These are phyloP conservation scores for Aspergillus coremiiformis DNA, from an alignment of 495 filamentous ascomycete genomes.

Conservation along the genomic window DNA sequence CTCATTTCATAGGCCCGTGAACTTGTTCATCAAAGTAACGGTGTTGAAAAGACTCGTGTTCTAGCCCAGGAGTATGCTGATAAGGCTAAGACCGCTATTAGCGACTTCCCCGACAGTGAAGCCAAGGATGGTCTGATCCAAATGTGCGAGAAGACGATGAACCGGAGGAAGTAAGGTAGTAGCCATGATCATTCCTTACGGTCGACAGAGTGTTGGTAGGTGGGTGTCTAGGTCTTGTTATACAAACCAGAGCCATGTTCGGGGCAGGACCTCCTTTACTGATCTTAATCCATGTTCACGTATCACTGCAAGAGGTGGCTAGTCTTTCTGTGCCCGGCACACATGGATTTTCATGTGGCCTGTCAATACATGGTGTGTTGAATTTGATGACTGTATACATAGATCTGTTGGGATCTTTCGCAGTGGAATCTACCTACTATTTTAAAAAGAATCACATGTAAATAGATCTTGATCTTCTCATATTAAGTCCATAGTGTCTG, in stretches of 20 bases:
- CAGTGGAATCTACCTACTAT: not conserved
- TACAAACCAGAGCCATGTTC: not conserved
- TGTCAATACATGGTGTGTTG: no score
- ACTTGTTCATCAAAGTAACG: slow-evolving; percentile 72
- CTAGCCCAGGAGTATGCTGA: slow-evolving; percentile 86
- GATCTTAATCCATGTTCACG: not conserved
- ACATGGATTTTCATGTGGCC: no score
- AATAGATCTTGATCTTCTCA: not conserved
- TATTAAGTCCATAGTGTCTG: no score
- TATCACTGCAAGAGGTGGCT: not conserved
- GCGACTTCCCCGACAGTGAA: slow-evolving; percentile 78
- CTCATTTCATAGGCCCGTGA: slow-evolving; percentile 60
- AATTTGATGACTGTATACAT: not conserved
- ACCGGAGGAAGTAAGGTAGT: slow-evolving; percentile 77
- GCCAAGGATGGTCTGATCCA: slow-evolving; percentile 85
- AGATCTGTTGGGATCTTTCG: not conserved
- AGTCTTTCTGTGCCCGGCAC: no score
- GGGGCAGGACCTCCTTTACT: not conserved
- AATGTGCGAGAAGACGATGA: slow-evolving; percentile 88
- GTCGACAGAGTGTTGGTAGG: no score
- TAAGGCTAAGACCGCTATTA: slow-evolving; percentile 77
- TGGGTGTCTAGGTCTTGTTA: not conserved
- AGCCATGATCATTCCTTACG: not conserved
- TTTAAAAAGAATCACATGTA: not conserved
- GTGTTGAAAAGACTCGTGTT: slow-evolving; percentile 80